These are phyloP conservation scores for Ganoderma multipileum DNA, from an alignment of 1,284 basidiomycete genomes.

Conservation along the genomic window DNA sequence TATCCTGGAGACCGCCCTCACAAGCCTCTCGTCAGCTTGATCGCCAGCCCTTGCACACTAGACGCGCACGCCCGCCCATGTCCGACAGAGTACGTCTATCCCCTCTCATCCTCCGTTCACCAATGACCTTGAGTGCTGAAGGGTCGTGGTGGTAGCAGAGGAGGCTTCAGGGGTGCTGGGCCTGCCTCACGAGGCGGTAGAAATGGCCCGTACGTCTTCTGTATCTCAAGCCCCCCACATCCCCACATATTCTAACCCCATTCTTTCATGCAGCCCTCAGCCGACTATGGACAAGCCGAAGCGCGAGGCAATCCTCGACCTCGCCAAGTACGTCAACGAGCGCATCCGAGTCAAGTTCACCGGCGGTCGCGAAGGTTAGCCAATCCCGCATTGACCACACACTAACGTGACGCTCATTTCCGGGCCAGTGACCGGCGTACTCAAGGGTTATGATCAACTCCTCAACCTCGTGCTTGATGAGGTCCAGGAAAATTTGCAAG, in stretches of 20 bases:
- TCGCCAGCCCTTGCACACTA: background rate
- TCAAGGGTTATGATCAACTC: constrained; percentile 97
- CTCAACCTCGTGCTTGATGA: constrained; percentile 96
- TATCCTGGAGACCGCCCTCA: background rate
- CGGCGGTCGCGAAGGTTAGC: constrained; percentile 89
- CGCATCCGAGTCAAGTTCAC: constrained; percentile 96
- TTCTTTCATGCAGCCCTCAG: constrained; percentile 37
- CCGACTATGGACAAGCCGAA: constrained; percentile 85
- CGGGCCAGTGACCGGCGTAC: constrained; percentile 80
- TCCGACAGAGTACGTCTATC: constrained; percentile 44
- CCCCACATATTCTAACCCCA: background rate
- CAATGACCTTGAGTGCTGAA: constrained; percentile 32
- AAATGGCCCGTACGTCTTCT: constrained; percentile 32
- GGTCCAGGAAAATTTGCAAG: constrained; percentile 77
- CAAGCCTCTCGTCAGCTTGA: background rate
- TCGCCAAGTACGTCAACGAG: constrained; percentile 94
- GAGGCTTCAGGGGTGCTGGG: constrained; percentile 32
- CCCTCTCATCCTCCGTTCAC: constrained; percentile 23
- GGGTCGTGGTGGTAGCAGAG: constrained; percentile 40
- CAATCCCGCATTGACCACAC: background rate
- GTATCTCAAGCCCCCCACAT: background rate
- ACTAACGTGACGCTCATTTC: constrained; percentile 15
- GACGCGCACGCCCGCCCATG: constrained; percentile 30
- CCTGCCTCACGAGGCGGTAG: constrained; percentile 32
- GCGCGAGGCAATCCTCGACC: constrained; percentile 94